Conservation (phyloP, 805 yeast species). For the Wickerhamomyces canadensis region DNA sequence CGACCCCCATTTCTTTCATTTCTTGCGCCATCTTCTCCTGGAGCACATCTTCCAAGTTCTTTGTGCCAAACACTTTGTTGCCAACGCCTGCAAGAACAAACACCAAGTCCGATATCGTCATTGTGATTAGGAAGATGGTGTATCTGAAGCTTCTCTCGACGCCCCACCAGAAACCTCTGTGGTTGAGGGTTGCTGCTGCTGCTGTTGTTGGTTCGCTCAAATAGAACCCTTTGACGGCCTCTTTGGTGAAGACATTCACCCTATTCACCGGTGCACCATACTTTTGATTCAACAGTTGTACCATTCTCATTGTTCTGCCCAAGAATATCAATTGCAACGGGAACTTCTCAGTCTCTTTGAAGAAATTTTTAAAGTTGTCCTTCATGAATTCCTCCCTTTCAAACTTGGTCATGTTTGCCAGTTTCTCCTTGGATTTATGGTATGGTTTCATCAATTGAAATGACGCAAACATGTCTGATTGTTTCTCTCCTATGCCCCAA, state of each 20-base stretch:
- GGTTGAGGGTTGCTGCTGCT: too few relatives aligned
- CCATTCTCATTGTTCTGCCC: slow-evolving; percentile 67
- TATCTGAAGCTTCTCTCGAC: slow-evolving; percentile 14
- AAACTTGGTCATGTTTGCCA: slow-evolving; percentile 29
- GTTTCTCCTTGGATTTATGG: slow-evolving; percentile 23
- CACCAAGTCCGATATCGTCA: slow-evolving; percentile 18
- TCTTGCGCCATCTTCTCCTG: slow-evolving; percentile 17
- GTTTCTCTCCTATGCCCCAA: slow-evolving; percentile 67
- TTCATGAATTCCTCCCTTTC: slow-evolving; percentile 38
- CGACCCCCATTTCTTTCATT: slow-evolving; percentile 23
- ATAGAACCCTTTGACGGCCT: slow-evolving; percentile 36
- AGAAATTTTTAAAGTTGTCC: slow-evolving; percentile 47
- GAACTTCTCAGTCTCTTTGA: slow-evolving; percentile 57
- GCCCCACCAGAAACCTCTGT: slow-evolving; percentile 1
- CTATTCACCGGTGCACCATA: slow-evolving; percentile 75
- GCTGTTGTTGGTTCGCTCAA: slow-evolving; percentile 13
- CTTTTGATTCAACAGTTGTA: slow-evolving; percentile 60
- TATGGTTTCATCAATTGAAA: slow-evolving; percentile 47
- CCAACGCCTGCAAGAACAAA: slow-evolving; percentile 16
- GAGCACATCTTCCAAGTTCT: slow-evolving; percentile 20
- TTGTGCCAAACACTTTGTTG: slow-evolving; percentile 16
- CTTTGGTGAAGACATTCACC: slow-evolving; percentile 53
- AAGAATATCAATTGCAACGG: slow-evolving; percentile 64
- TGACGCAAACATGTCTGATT: slow-evolving; percentile 54
- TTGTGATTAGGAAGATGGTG: slow-evolving; percentile 13